Evolutionary conservation across 345 rosid species (phyloP), one percentile per base, ranked within the genome.

Genomic region (Eucalyptus tenuipes): DNA sequence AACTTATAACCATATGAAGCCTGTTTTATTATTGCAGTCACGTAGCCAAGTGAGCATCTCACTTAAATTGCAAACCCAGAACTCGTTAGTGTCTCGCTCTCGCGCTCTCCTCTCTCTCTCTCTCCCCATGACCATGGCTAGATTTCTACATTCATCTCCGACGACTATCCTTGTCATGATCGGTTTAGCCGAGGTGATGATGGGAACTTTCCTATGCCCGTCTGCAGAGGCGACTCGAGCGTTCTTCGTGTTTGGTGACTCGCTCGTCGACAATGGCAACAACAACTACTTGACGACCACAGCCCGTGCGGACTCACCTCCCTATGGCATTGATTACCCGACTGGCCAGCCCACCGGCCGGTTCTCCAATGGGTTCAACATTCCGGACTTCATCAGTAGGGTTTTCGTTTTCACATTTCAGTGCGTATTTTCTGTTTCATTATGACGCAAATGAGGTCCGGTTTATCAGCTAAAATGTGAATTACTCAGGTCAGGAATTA

Each of bases 261-360:
- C 89, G 13, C 87, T 88, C 4, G 87, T 88, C 3, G 87, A 85
- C 33, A 88, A 31, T 20, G 89, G 89, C 12, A 82, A 85, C 29
- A 82, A 88, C 82, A 88, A 88, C 89, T 88, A 87, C 90, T 92
- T 97, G 27, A 94, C 90, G 7, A 96, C 98, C 92, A 94, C 96
- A 33, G 98, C 99, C 22, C 91, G 98, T 13, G 98, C 99, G 1
- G 99, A 97, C 48, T 82, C 91, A 1, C 95, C 95, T 3, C 99
- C 99, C 5, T 97, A 96, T n/a, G 99, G 99, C 85, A 91, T 97
- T 13, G 99, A 97, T 87, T 94, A 88, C 89, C 99, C 99, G 2
- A 94, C 93, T 66, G 94, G 88, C 85, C 95, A 90, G 17, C 91
- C 99, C 86, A 95, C 98, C 0, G 98, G 98, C 53, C 98, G 99